Percentiles rank a stretch among this genome's conserved stretches.
These are phyloP conservation scores for Sugiyamaella boreocaroliniensis DNA, from an alignment of 805 yeast species.

Conservation along the genomic window DNA sequence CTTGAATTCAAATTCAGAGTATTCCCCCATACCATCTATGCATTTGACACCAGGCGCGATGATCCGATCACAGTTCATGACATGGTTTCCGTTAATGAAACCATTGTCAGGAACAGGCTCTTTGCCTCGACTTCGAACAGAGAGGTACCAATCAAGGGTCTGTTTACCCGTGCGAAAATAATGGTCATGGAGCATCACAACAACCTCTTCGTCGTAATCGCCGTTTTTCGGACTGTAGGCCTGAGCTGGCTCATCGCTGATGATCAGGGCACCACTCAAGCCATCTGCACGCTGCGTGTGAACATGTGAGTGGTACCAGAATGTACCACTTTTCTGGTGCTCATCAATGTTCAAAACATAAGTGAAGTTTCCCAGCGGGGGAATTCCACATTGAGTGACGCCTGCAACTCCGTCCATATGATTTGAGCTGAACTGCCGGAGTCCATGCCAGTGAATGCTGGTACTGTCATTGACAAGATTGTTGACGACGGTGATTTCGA, in stretches of 20 bases:
- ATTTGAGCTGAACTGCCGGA: conserved; percentile 40
- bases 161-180: conserved; percentile 35
- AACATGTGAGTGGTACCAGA: conserved; percentile 51
- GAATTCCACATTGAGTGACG: conserved; percentile 46
- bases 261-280: conserved; percentile 40
- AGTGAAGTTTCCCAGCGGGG: conserved; percentile 36
- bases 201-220: conserved; percentile 26
- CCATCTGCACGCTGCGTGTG: conserved; percentile 44
- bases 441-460: conserved; percentile 48
- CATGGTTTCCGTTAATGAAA: conserved; percentile 35
- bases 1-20: conserved; percentile 9
- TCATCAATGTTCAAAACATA: conserved; percentile 35
- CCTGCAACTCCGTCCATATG: conserved; percentile 48
- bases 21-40: conserved; percentile 4
- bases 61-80: conserved; percentile 24
- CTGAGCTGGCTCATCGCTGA: conserved; percentile 25
- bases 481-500: conserved; percentile 32
- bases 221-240: conserved; percentile 8
- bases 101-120: conserved; percentile 38
- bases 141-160: conserved; percentile 32
- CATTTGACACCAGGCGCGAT: conserved; percentile 3
- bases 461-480: conserved; percentile 36
- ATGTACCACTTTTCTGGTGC: conserved; percentile 40
- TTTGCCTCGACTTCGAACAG: conserved; percentile 34
- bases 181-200: conserved; percentile 37